Evolutionary conservation across 2,329 filamentous ascomycete genomes (phyloP), one percentile per base, ranked within the genome.

Genomic region (Sporothrix curviconia): DNA sequence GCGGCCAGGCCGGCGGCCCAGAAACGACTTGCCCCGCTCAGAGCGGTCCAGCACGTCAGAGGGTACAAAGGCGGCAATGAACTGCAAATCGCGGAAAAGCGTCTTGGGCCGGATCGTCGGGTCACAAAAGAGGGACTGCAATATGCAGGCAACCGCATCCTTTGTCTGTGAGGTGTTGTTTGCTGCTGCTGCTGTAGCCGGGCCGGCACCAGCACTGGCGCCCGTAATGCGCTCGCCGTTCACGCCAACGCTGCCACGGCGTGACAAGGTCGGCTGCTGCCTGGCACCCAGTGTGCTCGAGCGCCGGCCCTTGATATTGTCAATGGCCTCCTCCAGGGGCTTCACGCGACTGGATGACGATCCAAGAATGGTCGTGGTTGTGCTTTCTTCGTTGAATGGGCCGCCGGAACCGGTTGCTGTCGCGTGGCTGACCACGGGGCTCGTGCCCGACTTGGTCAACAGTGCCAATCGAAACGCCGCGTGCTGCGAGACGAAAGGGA

Each of bases 1-100:
- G 92, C 91, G 0, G 94, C 92, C 6, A 96, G 80, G 0, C 89
- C 90, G 25, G 91, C 87, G 65, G 96, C 90, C 82, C 91, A 89
- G 69, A 97, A n/a, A 97, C 0, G 92, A 90, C 64, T 91, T 94
- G 52, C 81, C 83, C 2, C 76, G 77, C 40, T 85, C 83, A 0
- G 81, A 80, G 63, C 78, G 79, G 65, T 87, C 84, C 7, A 88
- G 72, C 1, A 84, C 73, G 0, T 77, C 73, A 1, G 82, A 70
- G 5, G 84, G 80, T 3, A 87, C 82, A 65, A 87, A 86, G 0
- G 83, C 78, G 1, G 84, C 82, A 60, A 88, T 86, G 62, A 85
- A 89, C 67, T 94, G 89, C 46, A 94, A 70, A 66, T 92, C 89
- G 6, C 89, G 85, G 73, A 92, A 94, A 2, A 94, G 76, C 0